phyloP scores from a whole-genome alignment of 352 stramenopile species.

The Phytophthora agathidicida region DNA sequence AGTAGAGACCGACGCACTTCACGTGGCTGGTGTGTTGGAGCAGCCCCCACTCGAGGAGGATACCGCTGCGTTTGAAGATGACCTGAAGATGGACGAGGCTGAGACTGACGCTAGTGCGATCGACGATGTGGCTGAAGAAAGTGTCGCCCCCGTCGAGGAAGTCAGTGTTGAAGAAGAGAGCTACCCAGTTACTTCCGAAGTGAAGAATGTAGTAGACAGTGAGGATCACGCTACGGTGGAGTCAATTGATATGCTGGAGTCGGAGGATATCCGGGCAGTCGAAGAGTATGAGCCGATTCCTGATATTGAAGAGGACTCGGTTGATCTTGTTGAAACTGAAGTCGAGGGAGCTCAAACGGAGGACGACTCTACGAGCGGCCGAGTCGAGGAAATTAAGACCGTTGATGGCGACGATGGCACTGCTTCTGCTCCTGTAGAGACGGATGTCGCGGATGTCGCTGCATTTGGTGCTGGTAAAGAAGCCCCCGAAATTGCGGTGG shows the following conservation, averaged over 20 bases:
- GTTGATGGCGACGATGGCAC: constrained; percentile 1
- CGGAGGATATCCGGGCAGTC: background rate
- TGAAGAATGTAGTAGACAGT: background rate
- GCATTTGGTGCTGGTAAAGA: background rate
- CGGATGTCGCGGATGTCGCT: constrained; percentile 3
- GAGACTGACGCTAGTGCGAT: background rate
- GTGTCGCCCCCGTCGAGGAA: background rate
- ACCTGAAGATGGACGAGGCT: background rate
- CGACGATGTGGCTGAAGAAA: background rate
- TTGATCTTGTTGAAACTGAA: background rate
- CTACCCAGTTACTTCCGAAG: background rate
- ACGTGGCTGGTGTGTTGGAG: background rate
- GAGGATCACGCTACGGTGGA: constrained; percentile 1
- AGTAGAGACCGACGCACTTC: constrained; percentile 4
- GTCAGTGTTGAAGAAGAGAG: background rate
- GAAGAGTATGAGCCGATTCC: constrained; percentile 1
- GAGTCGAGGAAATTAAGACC: constrained; percentile 3
- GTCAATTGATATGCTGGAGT: background rate
- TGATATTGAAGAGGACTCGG: background rate
- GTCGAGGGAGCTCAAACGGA: background rate
- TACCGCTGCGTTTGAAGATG: background rate
- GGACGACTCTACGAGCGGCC: background rate
- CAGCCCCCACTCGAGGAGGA: constrained; percentile 5
- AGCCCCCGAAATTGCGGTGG: background rate
- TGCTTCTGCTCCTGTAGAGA: background rate